Percentiles rank a stretch among this genome's conserved stretches.
Evolutionary conservation across 305 asterid species (phyloP).

Genomic region (Fraxinus platypoda): DNA sequence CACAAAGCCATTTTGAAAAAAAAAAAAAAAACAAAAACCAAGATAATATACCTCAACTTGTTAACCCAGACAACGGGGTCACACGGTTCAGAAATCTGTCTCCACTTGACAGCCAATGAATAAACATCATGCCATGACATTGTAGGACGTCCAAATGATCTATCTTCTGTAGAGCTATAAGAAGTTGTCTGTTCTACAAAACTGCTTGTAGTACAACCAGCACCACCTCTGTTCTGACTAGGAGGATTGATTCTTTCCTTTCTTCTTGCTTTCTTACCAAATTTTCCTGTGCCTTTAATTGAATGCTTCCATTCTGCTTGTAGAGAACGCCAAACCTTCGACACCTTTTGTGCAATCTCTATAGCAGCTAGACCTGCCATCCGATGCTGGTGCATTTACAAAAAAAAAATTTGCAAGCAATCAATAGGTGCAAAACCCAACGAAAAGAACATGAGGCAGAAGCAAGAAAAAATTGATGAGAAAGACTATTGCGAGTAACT

Average conservation of each 20-base stretch:
- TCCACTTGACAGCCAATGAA: conserved; percentile 92
- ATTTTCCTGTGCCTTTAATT: conserved; percentile 63
- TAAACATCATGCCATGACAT: conserved; percentile 85
- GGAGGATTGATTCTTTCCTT: conserved; percentile 60
- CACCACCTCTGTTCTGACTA: conserved; percentile 96
- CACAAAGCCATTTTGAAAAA: not conserved
- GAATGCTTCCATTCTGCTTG: conserved; percentile 85
- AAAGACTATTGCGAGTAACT: not conserved
- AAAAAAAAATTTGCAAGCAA: conserved; percentile 21
- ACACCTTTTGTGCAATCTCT: conserved; percentile 94
- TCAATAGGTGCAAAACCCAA: conserved; percentile 25
- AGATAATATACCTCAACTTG: conserved; percentile 68
- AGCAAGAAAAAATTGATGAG: not conserved
- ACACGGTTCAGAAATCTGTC: conserved; percentile 98
- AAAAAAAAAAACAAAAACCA: not conserved
- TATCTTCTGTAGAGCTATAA: conserved; percentile 56
- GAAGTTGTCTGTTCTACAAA: conserved; percentile 57
- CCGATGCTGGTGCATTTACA: conserved; percentile 65
- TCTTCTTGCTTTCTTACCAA: conserved; percentile 72
- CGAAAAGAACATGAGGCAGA: conserved; percentile 12
- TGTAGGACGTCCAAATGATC: conserved; percentile 62
- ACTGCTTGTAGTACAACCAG: conserved; percentile 96
- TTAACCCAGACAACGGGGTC: conserved; percentile 96
- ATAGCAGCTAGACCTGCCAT: conserved; percentile 99
- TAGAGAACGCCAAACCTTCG: conserved; percentile 85